Conservation (phyloP, 495 filamentous ascomycete genomes). For the Echria macrotheca region DNA sequence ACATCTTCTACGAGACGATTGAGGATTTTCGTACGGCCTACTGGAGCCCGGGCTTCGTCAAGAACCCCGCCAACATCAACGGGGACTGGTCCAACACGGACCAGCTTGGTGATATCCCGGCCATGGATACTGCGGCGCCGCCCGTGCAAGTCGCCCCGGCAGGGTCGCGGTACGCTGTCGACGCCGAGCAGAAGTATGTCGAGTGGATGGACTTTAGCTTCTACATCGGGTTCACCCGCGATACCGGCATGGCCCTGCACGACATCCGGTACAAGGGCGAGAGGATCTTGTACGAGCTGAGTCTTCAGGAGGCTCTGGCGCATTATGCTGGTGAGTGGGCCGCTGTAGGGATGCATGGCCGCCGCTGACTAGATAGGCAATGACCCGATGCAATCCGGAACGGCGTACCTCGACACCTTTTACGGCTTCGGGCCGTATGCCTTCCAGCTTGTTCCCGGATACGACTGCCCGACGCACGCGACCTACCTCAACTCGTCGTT, state of each 20-base stretch:
- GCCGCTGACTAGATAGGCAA: slow-evolving; percentile 22
- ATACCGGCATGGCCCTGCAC: slow-evolving; percentile 41
- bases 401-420: slow-evolving; percentile 40
- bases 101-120: slow-evolving; percentile 26
- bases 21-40: slow-evolving; percentile 42
- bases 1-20: slow-evolving; percentile 41
- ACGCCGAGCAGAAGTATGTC: slow-evolving; percentile 43
- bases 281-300: slow-evolving; percentile 50
- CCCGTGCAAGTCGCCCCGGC: slow-evolving; percentile 36
- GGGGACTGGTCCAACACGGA: slow-evolving; percentile 41
- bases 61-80: slow-evolving; percentile 36
- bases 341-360: too few relatives aligned
- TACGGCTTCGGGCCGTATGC: slow-evolving; percentile 44
- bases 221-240: slow-evolving; percentile 41
- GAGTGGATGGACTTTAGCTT: slow-evolving; percentile 52
- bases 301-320: slow-evolving; percentile 50
- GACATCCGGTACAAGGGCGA: slow-evolving; percentile 50
- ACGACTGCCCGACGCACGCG: slow-evolving; percentile 47
- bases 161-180: slow-evolving; percentile 34
- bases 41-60: slow-evolving; percentile 36
- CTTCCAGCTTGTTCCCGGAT: slow-evolving; percentile 45
- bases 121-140: slow-evolving; percentile 32
- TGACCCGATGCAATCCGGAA: slow-evolving; percentile 41
- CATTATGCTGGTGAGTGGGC: slow-evolving; percentile 45
- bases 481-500: slow-evolving; percentile 40